Conservation (phyloP, 768 basidiomycete genomes). For the Tulasnella sp. region DNA sequence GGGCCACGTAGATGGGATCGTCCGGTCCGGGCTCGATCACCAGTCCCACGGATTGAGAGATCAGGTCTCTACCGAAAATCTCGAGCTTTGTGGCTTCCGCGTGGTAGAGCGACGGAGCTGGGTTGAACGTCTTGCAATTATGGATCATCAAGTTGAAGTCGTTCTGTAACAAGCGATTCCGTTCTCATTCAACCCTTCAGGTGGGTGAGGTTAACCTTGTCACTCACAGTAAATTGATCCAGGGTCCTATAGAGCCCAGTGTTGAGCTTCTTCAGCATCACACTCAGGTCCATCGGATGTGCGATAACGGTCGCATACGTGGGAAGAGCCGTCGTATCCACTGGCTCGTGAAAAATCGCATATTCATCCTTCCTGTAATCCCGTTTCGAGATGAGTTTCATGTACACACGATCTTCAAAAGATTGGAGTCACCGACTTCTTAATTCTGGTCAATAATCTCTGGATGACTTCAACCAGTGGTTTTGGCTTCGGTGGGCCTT, state of each 20-base stretch:
- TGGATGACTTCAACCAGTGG: conserved; percentile 64
- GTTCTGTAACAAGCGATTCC: conserved; percentile 29
- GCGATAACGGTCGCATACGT: conserved; percentile 61
- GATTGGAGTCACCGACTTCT: conserved; percentile 42
- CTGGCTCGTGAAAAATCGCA: conserved; percentile 67
- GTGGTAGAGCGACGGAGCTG: conserved; percentile 60
- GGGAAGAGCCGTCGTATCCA: conserved; percentile 47
- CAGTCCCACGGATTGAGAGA: conserved; percentile 46
- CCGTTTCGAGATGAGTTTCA: conserved; percentile 13
- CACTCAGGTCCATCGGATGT: conserved; percentile 86
- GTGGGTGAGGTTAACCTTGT: not conserved
- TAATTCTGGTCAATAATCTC: conserved; percentile 57
- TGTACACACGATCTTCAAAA: not conserved
- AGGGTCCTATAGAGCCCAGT: conserved; percentile 66
- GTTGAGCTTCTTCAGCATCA: conserved; percentile 68
- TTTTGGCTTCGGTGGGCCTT: conserved; percentile 59
- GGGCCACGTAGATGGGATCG: conserved; percentile 26
- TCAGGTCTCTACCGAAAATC: conserved; percentile 59
- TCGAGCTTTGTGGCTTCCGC: conserved; percentile 65
- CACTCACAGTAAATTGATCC: conserved; percentile 64
- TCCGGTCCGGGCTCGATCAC: conserved; percentile 56
- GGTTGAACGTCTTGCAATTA: conserved; percentile 70
- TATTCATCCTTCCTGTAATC: conserved; percentile 71
- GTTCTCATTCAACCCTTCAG: not conserved
- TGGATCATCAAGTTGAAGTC: conserved; percentile 61